These are phyloP conservation scores for Cerrena zonata DNA, from an alignment of 1,284 basidiomycete genomes.

Conservation along the genomic window DNA sequence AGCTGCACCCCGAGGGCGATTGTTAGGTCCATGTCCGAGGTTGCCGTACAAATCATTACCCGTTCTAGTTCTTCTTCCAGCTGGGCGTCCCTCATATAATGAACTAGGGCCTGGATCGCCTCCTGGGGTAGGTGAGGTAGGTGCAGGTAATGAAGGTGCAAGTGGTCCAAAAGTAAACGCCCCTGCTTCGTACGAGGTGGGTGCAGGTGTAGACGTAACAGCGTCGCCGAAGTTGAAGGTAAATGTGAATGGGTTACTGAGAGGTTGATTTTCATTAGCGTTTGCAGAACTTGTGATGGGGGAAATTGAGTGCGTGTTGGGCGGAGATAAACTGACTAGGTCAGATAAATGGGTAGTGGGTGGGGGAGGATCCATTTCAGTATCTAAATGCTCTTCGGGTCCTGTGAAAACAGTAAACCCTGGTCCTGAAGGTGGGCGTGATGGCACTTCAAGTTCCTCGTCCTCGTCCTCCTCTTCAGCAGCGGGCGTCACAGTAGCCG, in stretches of 20 bases:
- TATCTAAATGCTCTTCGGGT: conserved; percentile 26
- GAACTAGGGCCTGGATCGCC: conserved; percentile 15
- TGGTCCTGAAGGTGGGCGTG: too few species aligned
- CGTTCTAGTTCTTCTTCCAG: not conserved
- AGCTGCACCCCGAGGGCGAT: conserved; percentile 1
- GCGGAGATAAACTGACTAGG: conserved; percentile 36
- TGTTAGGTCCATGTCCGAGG: not conserved
- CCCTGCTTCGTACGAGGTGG: not conserved
- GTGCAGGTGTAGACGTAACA: conserved; percentile 47
- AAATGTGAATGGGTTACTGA: conserved; percentile 38
- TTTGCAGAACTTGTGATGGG: conserved; percentile 39
- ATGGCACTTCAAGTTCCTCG: conserved; percentile 10
- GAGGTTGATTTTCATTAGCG: conserved; percentile 43
- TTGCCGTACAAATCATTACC: conserved; percentile 26
- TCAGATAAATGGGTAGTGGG: conserved; percentile 42
- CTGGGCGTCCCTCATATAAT: conserved; percentile 26
- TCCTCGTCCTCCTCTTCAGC: conserved; percentile 3
- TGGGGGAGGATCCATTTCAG: conserved; percentile 17
- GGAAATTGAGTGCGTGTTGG: conserved; percentile 20
- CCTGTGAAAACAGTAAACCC: conserved; percentile 28
- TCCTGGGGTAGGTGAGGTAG: conserved; percentile 62
- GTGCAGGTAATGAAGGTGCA: conserved; percentile 53
- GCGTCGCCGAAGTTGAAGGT: conserved; percentile 40
- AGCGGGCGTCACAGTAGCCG: not conserved
- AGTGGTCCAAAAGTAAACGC: conserved; percentile 16